These are phyloP conservation scores for Liquidambar formosana DNA, from an alignment of 164 flowering plant genomes.

Conservation along the genomic window DNA sequence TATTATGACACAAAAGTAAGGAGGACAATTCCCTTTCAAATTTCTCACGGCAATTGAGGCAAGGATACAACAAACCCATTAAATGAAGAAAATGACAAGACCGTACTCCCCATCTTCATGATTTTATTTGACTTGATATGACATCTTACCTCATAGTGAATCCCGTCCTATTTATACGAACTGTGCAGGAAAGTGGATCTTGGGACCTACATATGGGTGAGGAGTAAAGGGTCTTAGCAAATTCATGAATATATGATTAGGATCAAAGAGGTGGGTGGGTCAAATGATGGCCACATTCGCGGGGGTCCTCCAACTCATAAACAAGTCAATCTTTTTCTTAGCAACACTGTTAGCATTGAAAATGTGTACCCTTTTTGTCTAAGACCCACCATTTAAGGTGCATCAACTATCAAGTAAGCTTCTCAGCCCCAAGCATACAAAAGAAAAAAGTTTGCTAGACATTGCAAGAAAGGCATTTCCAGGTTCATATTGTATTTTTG, in stretches of 20 bases:
- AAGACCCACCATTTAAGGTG: background rate
- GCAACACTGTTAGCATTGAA: background rate
- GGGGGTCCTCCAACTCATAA: slow-evolving; percentile 9
- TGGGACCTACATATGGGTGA: slow-evolving; percentile 8
- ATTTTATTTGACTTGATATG: slow-evolving; percentile 24
- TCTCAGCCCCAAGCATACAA: too few relatives aligned
- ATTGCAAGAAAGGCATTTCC: too few relatives aligned
- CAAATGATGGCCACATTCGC: slow-evolving; percentile 5
- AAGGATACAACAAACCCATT: slow-evolving; percentile 2
- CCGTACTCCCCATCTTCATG: slow-evolving; percentile 17
- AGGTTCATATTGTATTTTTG: too few relatives aligned
- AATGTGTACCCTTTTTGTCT: background rate
- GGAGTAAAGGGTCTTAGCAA: slow-evolving; percentile 1
- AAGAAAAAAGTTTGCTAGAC: too few relatives aligned
- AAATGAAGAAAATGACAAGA: slow-evolving; percentile 32
- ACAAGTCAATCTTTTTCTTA: background rate
- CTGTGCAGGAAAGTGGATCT: slow-evolving; percentile 11
- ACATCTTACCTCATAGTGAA: slow-evolving; percentile 26
- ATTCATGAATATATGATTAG: slow-evolving; percentile 13
- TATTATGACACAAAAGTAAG: background rate
- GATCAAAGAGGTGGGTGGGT: slow-evolving; percentile 8
- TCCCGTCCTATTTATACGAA: background rate
- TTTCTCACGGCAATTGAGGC: background rate
- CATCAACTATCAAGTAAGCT: too few relatives aligned
- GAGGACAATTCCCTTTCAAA: background rate